phyloP scores from a whole-genome alignment of 2,329 filamentous ascomycete species.

The Trichoderma sp. region DNA sequence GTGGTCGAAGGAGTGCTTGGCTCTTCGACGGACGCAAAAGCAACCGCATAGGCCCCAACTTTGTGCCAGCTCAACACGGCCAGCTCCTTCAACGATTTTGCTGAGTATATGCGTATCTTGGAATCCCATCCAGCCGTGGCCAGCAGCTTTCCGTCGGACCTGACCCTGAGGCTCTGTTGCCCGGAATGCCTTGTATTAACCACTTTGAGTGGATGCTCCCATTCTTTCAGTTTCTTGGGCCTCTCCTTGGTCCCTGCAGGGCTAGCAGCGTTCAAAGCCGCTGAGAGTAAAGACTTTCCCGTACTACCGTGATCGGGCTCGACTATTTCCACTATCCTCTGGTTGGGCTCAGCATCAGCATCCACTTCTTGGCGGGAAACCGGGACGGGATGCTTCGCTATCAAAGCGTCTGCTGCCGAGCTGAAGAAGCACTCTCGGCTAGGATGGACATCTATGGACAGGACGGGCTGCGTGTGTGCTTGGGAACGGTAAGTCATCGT shows the following conservation, averaged over 20 bases:
- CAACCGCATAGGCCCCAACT: conserved; percentile 79
- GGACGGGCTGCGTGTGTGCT: conserved; percentile 75
- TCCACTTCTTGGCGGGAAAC: conserved; percentile 35
- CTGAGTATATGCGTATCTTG: conserved; percentile 76
- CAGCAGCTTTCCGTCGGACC: conserved; percentile 80
- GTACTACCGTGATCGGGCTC: conserved; percentile 28
- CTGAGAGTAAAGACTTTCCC: conserved; percentile 35
- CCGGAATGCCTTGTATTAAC: conserved; percentile 85
- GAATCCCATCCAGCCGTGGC: conserved; percentile 94
- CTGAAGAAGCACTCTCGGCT: conserved; percentile 67
- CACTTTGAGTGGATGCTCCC: conserved; percentile 58
- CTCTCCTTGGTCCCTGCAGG: neutral
- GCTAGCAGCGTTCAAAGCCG: conserved; percentile 29
- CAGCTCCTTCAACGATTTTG: conserved; percentile 79
- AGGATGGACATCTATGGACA: conserved; percentile 67
- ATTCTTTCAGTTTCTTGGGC: conserved; percentile 36
- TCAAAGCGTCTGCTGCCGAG: conserved; percentile 76
- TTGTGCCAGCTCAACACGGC: conserved; percentile 95
- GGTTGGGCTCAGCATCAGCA: conserved; percentile 30
- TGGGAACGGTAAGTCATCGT: conserved; percentile 63
- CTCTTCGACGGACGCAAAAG: conserved; percentile 60
- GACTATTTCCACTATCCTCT: conserved; percentile 36
- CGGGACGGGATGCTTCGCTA: conserved; percentile 75
- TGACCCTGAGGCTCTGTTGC: conserved; percentile 77
- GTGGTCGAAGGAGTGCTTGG: conserved; percentile 10